These are phyloP conservation scores for Chloropicon primus DNA, from an alignment of 139 green algal genomes.

Conservation along the genomic window DNA sequence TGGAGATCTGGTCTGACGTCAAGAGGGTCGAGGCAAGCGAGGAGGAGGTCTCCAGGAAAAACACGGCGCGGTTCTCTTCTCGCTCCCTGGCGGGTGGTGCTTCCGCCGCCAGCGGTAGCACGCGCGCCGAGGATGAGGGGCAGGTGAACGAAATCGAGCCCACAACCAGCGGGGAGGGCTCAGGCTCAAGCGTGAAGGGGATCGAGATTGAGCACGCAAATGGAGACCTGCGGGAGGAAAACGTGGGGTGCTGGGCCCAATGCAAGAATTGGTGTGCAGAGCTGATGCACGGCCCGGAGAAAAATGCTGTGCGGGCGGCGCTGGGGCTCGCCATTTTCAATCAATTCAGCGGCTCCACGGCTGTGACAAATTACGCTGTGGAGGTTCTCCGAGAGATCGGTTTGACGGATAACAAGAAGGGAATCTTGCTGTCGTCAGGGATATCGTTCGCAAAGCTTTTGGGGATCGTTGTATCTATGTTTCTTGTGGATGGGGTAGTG, in stretches of 20 bases:
- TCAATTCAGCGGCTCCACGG: conserved; percentile 43
- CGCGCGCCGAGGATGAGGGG: too few species aligned
- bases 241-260: too few species aligned
- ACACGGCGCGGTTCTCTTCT: too few species aligned
- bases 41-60: neutral
- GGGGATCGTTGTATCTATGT: conserved; percentile 19
- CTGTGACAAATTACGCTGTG: conserved; percentile 76
- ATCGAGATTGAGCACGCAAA: too few species aligned
- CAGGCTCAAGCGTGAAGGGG: too few species aligned
- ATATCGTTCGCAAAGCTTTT: conserved; percentile 51
- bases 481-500: conserved; percentile 34
- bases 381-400: conserved; percentile 30
- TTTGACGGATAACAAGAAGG: conserved; percentile 17
- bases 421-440: conserved; percentile 26
- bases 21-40: conserved; percentile 46
- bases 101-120: too few species aligned
- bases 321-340: conserved; percentile 61
- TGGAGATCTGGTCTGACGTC: conserved; percentile 61
- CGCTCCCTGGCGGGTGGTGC: too few species aligned
- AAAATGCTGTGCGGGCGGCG: conserved; percentile 37
- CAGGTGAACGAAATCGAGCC: too few species aligned
- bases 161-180: too few species aligned
- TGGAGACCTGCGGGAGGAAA: too few species aligned
- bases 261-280: neutral
- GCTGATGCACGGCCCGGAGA: conserved; percentile 37